These are phyloP conservation scores for Saitozyma podzolica DNA, from an alignment of 768 basidiomycete genomes.

Conservation along the genomic window DNA sequence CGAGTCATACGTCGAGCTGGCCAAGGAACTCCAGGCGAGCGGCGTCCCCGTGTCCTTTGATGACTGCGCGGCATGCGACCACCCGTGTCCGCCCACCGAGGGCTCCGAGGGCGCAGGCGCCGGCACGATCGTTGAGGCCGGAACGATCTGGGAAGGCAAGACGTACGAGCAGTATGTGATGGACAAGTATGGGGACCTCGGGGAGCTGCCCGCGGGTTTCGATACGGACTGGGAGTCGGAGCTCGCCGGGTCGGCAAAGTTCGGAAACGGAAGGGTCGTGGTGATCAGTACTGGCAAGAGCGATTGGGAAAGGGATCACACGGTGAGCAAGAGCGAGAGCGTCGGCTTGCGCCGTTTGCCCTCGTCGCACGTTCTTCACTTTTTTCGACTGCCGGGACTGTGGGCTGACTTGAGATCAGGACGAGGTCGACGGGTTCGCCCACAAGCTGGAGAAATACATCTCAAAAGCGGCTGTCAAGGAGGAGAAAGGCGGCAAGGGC, in stretches of 20 bases:
- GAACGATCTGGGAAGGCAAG: constrained; percentile 44
- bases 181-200: constrained; percentile 33
- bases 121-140: constrained; percentile 40
- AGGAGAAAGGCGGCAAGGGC: neutral
- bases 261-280: constrained; percentile 78
- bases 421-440: constrained; percentile 70
- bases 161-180: constrained; percentile 48
- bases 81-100: constrained; percentile 66
- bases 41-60: constrained; percentile 67
- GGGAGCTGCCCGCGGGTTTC: constrained; percentile 69
- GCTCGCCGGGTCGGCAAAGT: constrained; percentile 82
- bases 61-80: constrained; percentile 71
- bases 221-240: constrained; percentile 74
- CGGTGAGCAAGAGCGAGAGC: constrained; percentile 42
- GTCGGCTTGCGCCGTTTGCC: neutral
- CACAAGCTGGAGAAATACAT: constrained; percentile 56
- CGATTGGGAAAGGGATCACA: constrained; percentile 84
- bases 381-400: too few species aligned
- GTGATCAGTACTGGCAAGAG: constrained; percentile 85
- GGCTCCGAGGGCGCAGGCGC: constrained; percentile 29
- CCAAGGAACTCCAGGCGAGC: constrained; percentile 59
- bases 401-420: constrained; percentile 28
- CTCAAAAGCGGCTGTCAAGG: neutral
- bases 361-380: neutral
- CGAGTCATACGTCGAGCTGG: constrained; percentile 24